Base-by-base conservation (phyloP, 768 basidiomycete genomes). In the Rhizopogon rudus region DNA sequence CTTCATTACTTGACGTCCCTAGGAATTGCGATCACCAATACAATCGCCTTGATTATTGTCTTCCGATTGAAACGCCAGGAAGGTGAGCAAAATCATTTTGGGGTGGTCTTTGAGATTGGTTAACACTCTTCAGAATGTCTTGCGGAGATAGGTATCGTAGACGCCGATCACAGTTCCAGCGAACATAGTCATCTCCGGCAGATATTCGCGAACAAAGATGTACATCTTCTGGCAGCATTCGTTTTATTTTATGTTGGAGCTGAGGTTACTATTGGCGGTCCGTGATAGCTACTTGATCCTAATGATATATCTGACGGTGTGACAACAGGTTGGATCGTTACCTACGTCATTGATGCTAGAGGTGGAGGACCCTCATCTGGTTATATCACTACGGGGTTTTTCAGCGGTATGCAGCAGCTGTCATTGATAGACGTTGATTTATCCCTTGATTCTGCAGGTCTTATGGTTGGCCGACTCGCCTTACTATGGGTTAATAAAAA, bases 1-100 rank as follows among this genome's bases (percentile, higher is more conserved):
- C 86, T 88, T 66, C 87, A 93, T 65, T 94, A 84, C 63, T 75
- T 93, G 8, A 73, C 73, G 1, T 90, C 89, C 0, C 69, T 93
- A 0, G 86, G 82, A 1, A 59, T 94, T n/a, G 82, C 88, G 0
- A 53, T 82, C 14, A 58, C 73, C 41, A 91, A 88, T 59, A 73
- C 78, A 1, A 40, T 77, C 12, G 51, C 83, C 3, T 68, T 93
- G 5, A 59, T 77, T 2, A 54, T 61, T 2, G 80, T 88, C 3
- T 93, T 94, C 70, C 77, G 81, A n/a, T 69, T 87, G 49, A 84
- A 82, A 64, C 77, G 68, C 0, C 88, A 91, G 63, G 84, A 91
- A 62, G 84, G 91, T 86, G 46, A 16, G 71, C 58, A n/a, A 9
- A 52, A 14, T 12, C 16, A 2, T 31, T 12, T 44, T n/a, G 14